Evolutionary conservation across 257 asterid genomes (phyloP).

Genomic region (Solanum medicagineum): DNA sequence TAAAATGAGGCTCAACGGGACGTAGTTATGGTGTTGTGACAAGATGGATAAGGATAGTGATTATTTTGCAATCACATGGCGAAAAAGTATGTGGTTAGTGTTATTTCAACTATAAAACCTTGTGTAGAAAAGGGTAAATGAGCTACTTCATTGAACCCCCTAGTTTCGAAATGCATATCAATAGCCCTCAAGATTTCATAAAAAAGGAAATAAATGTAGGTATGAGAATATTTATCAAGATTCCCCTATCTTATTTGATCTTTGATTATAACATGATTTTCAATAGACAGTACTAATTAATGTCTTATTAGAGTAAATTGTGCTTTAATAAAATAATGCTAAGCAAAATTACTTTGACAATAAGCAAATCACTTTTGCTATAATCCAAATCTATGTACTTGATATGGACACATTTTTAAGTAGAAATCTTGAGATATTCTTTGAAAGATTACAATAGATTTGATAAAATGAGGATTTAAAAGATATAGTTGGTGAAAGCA

Average conservation of each 20-base stretch:
- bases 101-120: neutral
- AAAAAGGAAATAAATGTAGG: neutral
- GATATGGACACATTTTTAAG: neutral
- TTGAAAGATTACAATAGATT: neutral
- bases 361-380: neutral
- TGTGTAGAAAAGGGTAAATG: neutral
- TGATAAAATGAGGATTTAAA: neutral
- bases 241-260: neutral
- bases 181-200: neutral
- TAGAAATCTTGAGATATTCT: neutral
- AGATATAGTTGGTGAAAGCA: slow-evolving; percentile 32
- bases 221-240: neutral
- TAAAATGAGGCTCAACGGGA: too few relatives aligned
- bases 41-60: neutral
- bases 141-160: neutral
- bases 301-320: neutral
- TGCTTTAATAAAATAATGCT: neutral
- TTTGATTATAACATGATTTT: neutral
- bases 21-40: neutral
- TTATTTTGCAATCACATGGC: neutral
- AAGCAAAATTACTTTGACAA: neutral
- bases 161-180: neutral
- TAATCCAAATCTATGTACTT: neutral
- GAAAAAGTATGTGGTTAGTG: neutral
- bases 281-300: neutral